Base-by-base conservation (phyloP, 352 stramenopile genomes). In the Globisporangium cylindrosporum region DNA sequence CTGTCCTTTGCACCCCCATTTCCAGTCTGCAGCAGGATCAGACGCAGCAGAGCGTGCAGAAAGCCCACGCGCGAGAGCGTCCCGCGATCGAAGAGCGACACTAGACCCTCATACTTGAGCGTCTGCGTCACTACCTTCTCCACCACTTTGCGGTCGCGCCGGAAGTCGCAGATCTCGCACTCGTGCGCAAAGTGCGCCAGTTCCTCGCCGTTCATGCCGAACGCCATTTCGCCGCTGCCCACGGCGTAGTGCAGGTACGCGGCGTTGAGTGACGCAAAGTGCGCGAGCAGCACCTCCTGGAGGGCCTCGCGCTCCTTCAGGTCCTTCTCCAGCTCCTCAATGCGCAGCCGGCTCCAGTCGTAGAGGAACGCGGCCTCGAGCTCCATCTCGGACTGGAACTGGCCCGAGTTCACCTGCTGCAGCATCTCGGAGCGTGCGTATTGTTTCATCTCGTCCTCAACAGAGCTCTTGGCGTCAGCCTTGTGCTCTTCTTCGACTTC, bases 371-470 rank as follows among this genome's bases (percentile, higher is more conserved):
- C 87, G 32, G 85, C 86, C 62, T 93, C 87, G 32, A 92, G 60
- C 60, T 93, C 87, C 73, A 91, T 83, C 46, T 93, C 82, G 9
- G 85, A 91, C 70, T 90, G 81, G 64, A 93, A 92, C 55, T 91
- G 84, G 0, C 84, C 82, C 29, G 84, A 92, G 25, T 87, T 90
- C 18, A 92, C 81, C 67, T 95, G 84, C 62, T 90, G 82, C 56
- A 89, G 65, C 76, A 90, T 73, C 70, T 93, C 84, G 29, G 78
- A 80, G 9, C 73, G 81, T 32, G 84, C 82, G 62, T 93, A 95
- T 51, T 79, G 61, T 41, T 82, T 88, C 36, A 90, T 71, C 29
- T 89, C 85, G 43, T 89, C 76, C 4, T 80, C 74, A 12, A 68
- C 70, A 9, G 64, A 59, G 14, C 22, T n/a, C 14, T 73, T 73